Base-by-base conservation (phyloP, 164 flowering plant genomes). In the Stephania cephalantha region DNA sequence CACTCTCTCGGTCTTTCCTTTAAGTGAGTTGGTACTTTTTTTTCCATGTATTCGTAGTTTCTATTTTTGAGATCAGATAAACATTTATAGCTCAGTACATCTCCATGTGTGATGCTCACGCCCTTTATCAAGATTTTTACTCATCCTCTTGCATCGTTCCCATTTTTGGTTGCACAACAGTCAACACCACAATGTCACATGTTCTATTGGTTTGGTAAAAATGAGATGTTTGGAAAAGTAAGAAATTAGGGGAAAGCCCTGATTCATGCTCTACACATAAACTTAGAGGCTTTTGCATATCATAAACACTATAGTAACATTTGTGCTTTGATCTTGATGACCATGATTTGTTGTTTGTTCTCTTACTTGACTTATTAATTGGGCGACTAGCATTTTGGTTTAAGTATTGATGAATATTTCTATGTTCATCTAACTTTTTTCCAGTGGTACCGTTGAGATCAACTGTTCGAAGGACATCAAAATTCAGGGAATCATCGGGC, bases 401-500 rank as follows among this genome's bases (percentile, higher is more conserved):
- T 58, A 15, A 58, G 7, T 58, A 18, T 55, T 55, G 18, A 58
- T 18, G 18, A 58, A 15, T 1, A 58, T 15, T n/a, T 58, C 0
- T 6, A 15, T 58, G 64, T 58, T 15, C 18, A 18, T 25, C 7
- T 44, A 69, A 71, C 0, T 68, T 77, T 68, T 42, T 82, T 79
- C 58, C 89, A 95, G 99, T 86, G 97, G 97, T 55, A 87, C 88
- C 44, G 89, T 92, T 74, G 98, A 95, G 85, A 88, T 95, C 75
- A 85, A 82, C 73, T 93, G 97, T 83, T 92, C 97, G 48, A 95
- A 95, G 87, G 98, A 95, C 75, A 88, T 95, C 75, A 93, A 92
- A 83, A 82, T 95, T 79, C 97, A 95, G 84, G 99, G 99, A 53
- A 82, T 92, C 46, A 89, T 95, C 81, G 99, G 99, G 48, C 96